Conservation (phyloP, 176 grass and related monocot genomes). For the Tillandsia fasciculata region DNA sequence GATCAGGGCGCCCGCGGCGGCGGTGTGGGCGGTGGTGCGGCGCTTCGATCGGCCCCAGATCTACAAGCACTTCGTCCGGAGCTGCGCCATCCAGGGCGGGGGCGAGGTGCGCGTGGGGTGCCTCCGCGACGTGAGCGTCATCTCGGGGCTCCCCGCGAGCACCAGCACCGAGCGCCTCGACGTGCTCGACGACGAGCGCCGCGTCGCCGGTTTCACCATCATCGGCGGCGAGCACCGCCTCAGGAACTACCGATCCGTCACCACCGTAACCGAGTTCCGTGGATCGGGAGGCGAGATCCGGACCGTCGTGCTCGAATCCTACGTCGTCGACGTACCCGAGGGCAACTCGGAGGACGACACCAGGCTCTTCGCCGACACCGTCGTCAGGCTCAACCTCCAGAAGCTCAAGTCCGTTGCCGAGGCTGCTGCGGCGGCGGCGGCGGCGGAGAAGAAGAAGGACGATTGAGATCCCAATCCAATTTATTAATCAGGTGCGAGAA, state of each 20-base stretch:
- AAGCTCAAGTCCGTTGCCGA: constrained; percentile 90
- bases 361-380: constrained; percentile 90
- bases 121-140: constrained; percentile 77
- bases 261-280: constrained; percentile 59
- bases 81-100: constrained; percentile 52
- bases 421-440: constrained; percentile 38
- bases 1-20: constrained; percentile 59
- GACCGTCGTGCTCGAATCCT: constrained; percentile 87
- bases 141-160: constrained; percentile 84
- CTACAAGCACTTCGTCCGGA: constrained; percentile 99
- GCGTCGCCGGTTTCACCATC: constrained; percentile 76
- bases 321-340: constrained; percentile 78
- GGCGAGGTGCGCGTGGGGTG: constrained; percentile 48
- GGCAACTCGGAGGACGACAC: constrained; percentile 92
- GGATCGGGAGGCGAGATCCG: constrained; percentile 41
- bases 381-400: constrained; percentile 96
- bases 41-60: constrained; percentile 87
- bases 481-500: neutral
- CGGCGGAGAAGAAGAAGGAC: constrained; percentile 18
- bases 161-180: constrained; percentile 96
- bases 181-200: constrained; percentile 54
- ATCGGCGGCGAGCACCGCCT: constrained; percentile 88
- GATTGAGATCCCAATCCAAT: neutral
- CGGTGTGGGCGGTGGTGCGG: constrained; percentile 68
- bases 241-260: constrained; percentile 71